These are phyloP conservation scores for Eremothecium cymbalariae DNA, from an alignment of 1,139 yeast species.

Conservation along the genomic window DNA sequence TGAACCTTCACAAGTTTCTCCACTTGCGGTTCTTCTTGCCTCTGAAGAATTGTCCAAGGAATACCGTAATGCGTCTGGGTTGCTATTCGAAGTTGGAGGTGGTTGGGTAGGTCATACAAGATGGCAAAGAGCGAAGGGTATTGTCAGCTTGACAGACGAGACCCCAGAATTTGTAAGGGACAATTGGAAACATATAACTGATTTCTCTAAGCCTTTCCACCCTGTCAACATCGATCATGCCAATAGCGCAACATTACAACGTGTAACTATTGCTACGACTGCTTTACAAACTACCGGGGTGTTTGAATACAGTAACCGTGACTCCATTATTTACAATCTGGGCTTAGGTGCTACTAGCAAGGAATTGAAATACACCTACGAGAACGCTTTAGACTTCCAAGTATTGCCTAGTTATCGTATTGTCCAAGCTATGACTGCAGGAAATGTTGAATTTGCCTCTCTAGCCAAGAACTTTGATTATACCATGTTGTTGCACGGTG, in stretches of 20 bases:
- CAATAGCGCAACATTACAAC: constrained; percentile 63
- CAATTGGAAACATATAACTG: constrained; percentile 55
- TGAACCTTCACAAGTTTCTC: constrained; percentile 88
- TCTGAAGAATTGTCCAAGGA: constrained; percentile 55
- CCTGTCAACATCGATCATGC: constrained; percentile 70
- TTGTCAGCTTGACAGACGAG: constrained; percentile 45
- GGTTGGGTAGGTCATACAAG: constrained; percentile 95
- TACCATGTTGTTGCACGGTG: constrained; percentile 86
- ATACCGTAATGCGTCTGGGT: constrained; percentile 42
- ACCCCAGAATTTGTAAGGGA: constrained; percentile 66
- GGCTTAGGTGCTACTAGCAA: constrained; percentile 80
- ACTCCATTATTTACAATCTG: constrained; percentile 76
- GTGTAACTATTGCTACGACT: constrained; percentile 50
- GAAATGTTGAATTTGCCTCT: constrained; percentile 44
- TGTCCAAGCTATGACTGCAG: constrained; percentile 58
- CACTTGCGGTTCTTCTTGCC: constrained; percentile 69
- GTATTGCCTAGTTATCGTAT: constrained; percentile 92
- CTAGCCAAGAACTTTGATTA: constrained; percentile 80
- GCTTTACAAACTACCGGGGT: constrained; percentile 37
- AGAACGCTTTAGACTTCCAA: constrained; percentile 68
- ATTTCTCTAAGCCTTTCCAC: constrained; percentile 45
- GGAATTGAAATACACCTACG: constrained; percentile 76
- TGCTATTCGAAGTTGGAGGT: constrained; percentile 67
- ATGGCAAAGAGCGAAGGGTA: constrained; percentile 91
- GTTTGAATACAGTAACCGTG: constrained; percentile 53